A percentile compares a stretch with the other conserved stretches of the same genome.
These are phyloP conservation scores for Lojkania enalia DNA, from an alignment of 2,329 filamentous ascomycete species.

Conservation along the genomic window DNA sequence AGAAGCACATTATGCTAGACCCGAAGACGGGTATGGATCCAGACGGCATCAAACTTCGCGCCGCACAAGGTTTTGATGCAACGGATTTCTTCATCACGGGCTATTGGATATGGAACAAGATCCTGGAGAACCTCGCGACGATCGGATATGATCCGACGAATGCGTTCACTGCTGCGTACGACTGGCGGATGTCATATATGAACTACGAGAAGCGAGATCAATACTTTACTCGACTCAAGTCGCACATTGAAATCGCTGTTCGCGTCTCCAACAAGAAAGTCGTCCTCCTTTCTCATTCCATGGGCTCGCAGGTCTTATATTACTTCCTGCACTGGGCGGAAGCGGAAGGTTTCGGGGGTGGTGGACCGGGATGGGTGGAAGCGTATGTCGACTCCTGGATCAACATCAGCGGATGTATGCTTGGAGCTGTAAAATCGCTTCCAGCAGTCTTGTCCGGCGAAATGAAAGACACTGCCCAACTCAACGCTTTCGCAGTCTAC, in stretches of 20 bases:
- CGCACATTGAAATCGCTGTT: slow-evolving; percentile 83
- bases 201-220: slow-evolving; percentile 90
- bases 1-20: slow-evolving; percentile 95
- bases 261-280: slow-evolving; percentile 76
- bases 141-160: slow-evolving; percentile 92
- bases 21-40: slow-evolving; percentile 89
- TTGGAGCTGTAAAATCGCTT: slow-evolving; percentile 88
- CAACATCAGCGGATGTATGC: slow-evolving; percentile 97
- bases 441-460: slow-evolving; percentile 91
- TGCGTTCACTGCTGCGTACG: slow-evolving; percentile 72
- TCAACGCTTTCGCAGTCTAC: slow-evolving; percentile 95
- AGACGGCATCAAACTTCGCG: slow-evolving; percentile 83
- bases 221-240: slow-evolving; percentile 90
- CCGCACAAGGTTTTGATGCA: slow-evolving; percentile 95
- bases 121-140: slow-evolving; percentile 92
- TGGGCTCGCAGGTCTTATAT: slow-evolving; percentile 94
- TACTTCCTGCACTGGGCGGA: slow-evolving; percentile 86
- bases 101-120: slow-evolving; percentile 99
- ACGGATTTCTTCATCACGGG: slow-evolving; percentile 89
- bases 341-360: slow-evolving; percentile 72
- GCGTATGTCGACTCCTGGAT: slow-evolving; percentile 91
- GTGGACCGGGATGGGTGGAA: slow-evolving; percentile 88
- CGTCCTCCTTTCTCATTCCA: slow-evolving; percentile 88
- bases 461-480: slow-evolving; percentile 96
- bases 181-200: slow-evolving; percentile 89